Percentiles rank a stretch among this genome's conserved stretches.
These are phyloP conservation scores for Phlyctochytrium bullatum DNA, from an alignment of 192 early-diverging fungal genomes.

Conservation along the genomic window DNA sequence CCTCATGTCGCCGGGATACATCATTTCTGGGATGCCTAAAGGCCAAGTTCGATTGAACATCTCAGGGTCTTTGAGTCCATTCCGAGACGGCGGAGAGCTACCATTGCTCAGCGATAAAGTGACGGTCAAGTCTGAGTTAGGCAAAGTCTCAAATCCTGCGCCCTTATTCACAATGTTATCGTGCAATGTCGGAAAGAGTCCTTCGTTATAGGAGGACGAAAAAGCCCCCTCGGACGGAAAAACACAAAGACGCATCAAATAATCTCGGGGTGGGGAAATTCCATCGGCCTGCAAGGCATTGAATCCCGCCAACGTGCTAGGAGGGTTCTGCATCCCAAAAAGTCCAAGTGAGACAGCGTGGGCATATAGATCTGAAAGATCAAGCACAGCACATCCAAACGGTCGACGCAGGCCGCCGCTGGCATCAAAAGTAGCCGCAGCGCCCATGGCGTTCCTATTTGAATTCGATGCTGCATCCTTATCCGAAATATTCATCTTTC, in stretches of 20 bases:
- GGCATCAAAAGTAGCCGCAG: not conserved
- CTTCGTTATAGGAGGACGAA: conserved; percentile 42
- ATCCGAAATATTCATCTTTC: conserved; percentile 58
- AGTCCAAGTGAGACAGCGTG: not conserved
- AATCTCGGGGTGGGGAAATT: conserved; percentile 15
- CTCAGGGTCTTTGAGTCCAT: conserved; percentile 40
- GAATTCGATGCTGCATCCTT: conserved; percentile 44
- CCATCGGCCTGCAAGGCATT: not conserved
- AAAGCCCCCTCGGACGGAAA: conserved; percentile 51
- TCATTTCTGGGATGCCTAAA: conserved; percentile 57
- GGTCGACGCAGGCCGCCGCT: conserved; percentile 43
- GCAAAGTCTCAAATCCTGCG: conserved; percentile 42
- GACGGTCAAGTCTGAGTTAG: conserved; percentile 46
- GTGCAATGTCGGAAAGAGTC: conserved; percentile 46
- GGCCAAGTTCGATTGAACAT: conserved; percentile 48
- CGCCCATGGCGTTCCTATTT: conserved; percentile 4
- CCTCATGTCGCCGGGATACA: conserved; percentile 36
- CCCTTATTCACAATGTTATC: conserved; percentile 54
- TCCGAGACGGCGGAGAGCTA: not conserved
- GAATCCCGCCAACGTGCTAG: not conserved
- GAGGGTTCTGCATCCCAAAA: not conserved
- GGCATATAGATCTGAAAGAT: conserved; percentile 10
- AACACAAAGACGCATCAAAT: conserved; percentile 54
- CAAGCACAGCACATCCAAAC: conserved; percentile 62
- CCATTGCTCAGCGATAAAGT: conserved; percentile 36